A percentile compares a stretch with the other conserved stretches of the same genome.
Conservation (phyloP, 768 basidiomycete species). For the Suillus luteus region DNA sequence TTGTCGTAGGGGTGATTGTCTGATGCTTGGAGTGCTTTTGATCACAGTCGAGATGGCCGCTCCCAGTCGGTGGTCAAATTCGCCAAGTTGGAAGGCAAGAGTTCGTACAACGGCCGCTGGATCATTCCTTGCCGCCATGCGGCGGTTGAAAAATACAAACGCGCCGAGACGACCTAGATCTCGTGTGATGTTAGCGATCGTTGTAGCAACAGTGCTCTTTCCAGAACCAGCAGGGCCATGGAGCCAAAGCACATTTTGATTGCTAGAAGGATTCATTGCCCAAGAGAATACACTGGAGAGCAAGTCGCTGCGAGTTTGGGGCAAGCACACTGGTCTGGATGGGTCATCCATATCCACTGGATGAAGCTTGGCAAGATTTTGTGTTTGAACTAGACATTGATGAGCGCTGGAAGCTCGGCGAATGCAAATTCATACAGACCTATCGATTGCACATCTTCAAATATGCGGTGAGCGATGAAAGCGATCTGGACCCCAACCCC, state of each 20-base stretch:
- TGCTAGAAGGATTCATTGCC: constrained; percentile 22
- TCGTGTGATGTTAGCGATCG: constrained; percentile 36
- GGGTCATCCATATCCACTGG: constrained; percentile 34
- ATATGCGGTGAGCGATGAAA: constrained; percentile 32
- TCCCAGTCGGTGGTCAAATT: constrained; percentile 34
- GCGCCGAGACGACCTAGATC: constrained; percentile 37
- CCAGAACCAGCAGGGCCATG: constrained; percentile 39
- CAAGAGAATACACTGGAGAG: constrained; percentile 29
- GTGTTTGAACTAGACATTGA: constrained; percentile 18
- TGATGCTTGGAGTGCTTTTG: constrained; percentile 31
- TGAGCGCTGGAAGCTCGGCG: constrained; percentile 3
- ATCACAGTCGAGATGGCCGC: constrained; percentile 28
- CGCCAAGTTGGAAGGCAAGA: constrained; percentile 36
- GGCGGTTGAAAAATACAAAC: constrained; percentile 37
- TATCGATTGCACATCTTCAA: constrained; percentile 28
- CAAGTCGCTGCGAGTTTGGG: constrained; percentile 33
- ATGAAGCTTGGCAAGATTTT: constrained; percentile 26
- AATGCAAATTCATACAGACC: constrained; percentile 17
- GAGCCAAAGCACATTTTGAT: constrained; percentile 34
- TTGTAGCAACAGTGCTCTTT: constrained; percentile 39
- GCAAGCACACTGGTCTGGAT: constrained; percentile 30
- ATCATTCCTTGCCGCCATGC: constrained; percentile 31
- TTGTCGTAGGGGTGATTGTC: constrained; percentile 27
- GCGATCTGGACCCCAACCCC: constrained; percentile 27
- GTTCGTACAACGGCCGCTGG: constrained; percentile 35